These are phyloP conservation scores for Sungouiozyma intestinalis DNA, from an alignment of 805 yeast genomes.

Conservation along the genomic window DNA sequence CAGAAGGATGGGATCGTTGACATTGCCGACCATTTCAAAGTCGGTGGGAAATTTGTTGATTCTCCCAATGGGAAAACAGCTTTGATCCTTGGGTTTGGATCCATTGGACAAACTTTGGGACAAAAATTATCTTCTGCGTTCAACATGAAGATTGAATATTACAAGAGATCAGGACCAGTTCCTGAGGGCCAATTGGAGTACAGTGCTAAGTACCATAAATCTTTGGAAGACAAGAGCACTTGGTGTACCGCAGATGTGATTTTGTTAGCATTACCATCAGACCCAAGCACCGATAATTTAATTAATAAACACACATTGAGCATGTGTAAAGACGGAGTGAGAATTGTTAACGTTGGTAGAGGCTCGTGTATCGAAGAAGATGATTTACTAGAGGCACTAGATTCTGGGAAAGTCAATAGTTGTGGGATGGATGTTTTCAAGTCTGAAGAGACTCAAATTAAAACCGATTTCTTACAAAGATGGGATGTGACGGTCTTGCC, in stretches of 20 bases:
- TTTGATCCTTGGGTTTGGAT: slow-evolving; percentile 65
- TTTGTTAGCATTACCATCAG: slow-evolving; percentile 58
- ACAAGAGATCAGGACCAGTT: slow-evolving; percentile 40
- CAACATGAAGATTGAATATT: slow-evolving; percentile 56
- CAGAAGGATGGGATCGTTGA: slow-evolving; percentile 9
- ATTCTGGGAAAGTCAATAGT: slow-evolving; percentile 47
- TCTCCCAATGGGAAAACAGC: slow-evolving; percentile 50
- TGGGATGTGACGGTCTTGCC: slow-evolving; percentile 60
- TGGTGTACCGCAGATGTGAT: slow-evolving; percentile 41
- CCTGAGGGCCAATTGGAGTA: slow-evolving; percentile 35
- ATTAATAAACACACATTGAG: slow-evolving; percentile 40
- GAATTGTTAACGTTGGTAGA: slow-evolving; percentile 67
- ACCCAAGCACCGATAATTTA: slow-evolving; percentile 45
- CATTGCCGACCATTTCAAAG: slow-evolving; percentile 33
- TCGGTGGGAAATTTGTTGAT: slow-evolving; percentile 38
- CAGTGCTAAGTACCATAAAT: slow-evolving; percentile 34
- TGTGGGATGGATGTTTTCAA: slow-evolving; percentile 69
- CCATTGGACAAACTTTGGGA: slow-evolving; percentile 60
- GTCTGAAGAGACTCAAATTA: slow-evolving; percentile 44
- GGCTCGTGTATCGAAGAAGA: slow-evolving; percentile 59
- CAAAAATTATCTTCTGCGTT: slow-evolving; percentile 38
- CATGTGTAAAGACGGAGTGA: slow-evolving; percentile 41
- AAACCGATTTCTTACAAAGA: slow-evolving; percentile 40
- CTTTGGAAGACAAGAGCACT: slow-evolving; percentile 34
- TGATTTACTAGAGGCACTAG: slow-evolving; percentile 51